Evolutionary conservation across 2,329 filamentous ascomycete genomes (phyloP).

Genomic region (Fusarium humuli): DNA sequence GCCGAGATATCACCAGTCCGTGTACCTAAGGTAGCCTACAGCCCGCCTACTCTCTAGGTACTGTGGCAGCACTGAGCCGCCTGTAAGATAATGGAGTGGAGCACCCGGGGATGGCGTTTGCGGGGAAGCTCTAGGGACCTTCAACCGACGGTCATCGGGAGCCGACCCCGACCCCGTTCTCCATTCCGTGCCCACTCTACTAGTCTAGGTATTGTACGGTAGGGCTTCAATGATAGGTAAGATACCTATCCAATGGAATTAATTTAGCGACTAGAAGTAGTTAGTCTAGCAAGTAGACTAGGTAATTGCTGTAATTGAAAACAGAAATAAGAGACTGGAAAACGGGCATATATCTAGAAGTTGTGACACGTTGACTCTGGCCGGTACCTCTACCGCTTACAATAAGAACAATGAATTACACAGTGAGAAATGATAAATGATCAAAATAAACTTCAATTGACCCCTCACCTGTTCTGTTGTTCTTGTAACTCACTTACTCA

Average conservation of each 20-base stretch:
- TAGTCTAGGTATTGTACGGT: neutral
- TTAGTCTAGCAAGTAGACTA: too few relatives aligned
- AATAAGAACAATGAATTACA: slow-evolving; percentile 7
- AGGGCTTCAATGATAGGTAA: neutral
- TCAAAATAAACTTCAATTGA: neutral
- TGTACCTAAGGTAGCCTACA: neutral
- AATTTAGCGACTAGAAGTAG: neutral
- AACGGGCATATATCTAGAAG: neutral
- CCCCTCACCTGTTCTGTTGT: slow-evolving; percentile 5
- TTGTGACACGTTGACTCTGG: neutral
- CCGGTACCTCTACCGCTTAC: slow-evolving; percentile 1
- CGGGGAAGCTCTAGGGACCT: slow-evolving; percentile 21
- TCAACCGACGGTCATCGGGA: slow-evolving; percentile 31
- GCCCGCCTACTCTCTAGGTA: neutral
- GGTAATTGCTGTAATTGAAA: neutral
- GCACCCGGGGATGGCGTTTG: slow-evolving; percentile 19
- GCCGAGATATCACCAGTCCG: slow-evolving; percentile 44
- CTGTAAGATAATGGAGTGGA: neutral
- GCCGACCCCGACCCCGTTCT: slow-evolving; percentile 21
- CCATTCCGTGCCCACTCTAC: slow-evolving; percentile 32
- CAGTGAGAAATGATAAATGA: slow-evolving; percentile 7
- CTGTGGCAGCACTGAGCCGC: neutral
- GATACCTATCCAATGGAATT: neutral
- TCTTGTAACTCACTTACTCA: slow-evolving; percentile 1
- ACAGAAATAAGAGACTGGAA: neutral